Evolutionary conservation across 2,329 filamentous ascomycete species (phyloP), one percentile per base, ranked within the genome.

Genomic region (Cercospora sojina): DNA sequence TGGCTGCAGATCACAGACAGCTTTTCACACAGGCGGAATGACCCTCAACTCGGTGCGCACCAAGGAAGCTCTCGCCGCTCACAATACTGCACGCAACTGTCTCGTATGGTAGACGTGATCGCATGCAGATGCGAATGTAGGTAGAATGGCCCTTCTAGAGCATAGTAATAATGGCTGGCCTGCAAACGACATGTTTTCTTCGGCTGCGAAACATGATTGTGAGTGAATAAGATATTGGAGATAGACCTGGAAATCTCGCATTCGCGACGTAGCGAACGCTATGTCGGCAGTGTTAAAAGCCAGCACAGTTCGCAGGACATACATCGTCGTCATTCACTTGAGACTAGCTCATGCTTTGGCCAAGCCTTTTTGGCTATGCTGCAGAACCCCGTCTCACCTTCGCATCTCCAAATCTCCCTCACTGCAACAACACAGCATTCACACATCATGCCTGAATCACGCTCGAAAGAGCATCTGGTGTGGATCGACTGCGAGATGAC

Each of bases 401-500:
- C 25, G 23, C 47, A 9, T 3, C 23, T 3, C 5, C 47, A 2
- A n/a, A 25, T 25, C 47, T 53, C 10, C 13, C 2, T 41, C 23
- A n/a, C 5, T n/a, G 12, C 47, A 13, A 27, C 47, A 9, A 53
- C 23, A 27, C 47, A 53, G 12, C 23, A n/a, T 29, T 1, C 23
- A 53, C 23, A 12, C 23, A 74, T 20, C 57, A 80, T 80, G 79
- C 78, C 77, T 2, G 79, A 80, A 69, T 80, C 80, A 67, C 76
- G 78, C 51, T 90, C 87, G 23, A 83, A 79, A 59, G 87, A 88
- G 70, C 90, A 90, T 8, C 80, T 96, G 41, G 91, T 96, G 69
- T 96, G 92, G 92, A 93, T 96, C 70, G 92, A 96, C 80, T 90
- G 88, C 75, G 88, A 90, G 92, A 99, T 99, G 95, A 98, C 92